Base-by-base conservation (phyloP, 768 basidiomycete species). In the Favolaschia claudopus region DNA sequence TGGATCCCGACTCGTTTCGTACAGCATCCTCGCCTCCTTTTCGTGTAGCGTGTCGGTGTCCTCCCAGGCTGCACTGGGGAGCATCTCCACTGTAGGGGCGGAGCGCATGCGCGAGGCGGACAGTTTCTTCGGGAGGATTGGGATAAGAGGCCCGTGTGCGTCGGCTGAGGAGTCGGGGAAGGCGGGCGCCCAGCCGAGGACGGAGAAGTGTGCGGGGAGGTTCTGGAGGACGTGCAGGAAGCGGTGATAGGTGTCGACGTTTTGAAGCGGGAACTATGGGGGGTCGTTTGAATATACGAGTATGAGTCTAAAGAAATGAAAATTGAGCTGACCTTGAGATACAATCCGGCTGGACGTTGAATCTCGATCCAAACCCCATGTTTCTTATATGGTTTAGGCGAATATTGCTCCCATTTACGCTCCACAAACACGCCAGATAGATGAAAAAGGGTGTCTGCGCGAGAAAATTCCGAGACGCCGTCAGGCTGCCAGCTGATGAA, bases 401-500 rank as follows among this genome's bases (percentile, higher is more conserved):
- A 32, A 15, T 22, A 38, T 5, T 45, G 52, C 19, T 60, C 47
- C 59, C 59, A 60, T 15, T 55, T 47, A 33, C 42, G 45, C 45
- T 55, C 48, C 17, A 27, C 36, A 20, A 49, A 60, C 13, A 60
- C 59, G 2, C 52, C 59, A 33, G 39, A 48, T 19, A 60, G 59
- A 24, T 53, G 59, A 15, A 60, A 60, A 12, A 55, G 45, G 22
- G 32, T 60, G 39, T 54, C 52, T 7, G 59, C 59, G 3, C 38
- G 25, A 13, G 52, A 53, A 13, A 47, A 48, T 1, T 15, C 5
- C 1, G 24, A 25, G 2, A 50, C 19, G 33, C 25, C 24, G 36
- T 34, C 50, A 1, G 51, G 45, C 46, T 55, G 52, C 59, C 59
- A 60, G 39, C 22, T 48, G 45, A 42, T 19, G 27, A 60, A 60